A percentile compares a stretch with the other conserved stretches of the same genome.
Evolutionary conservation across 2,329 filamentous ascomycete genomes (phyloP).

Genomic region (Orbilia oligospora): DNA sequence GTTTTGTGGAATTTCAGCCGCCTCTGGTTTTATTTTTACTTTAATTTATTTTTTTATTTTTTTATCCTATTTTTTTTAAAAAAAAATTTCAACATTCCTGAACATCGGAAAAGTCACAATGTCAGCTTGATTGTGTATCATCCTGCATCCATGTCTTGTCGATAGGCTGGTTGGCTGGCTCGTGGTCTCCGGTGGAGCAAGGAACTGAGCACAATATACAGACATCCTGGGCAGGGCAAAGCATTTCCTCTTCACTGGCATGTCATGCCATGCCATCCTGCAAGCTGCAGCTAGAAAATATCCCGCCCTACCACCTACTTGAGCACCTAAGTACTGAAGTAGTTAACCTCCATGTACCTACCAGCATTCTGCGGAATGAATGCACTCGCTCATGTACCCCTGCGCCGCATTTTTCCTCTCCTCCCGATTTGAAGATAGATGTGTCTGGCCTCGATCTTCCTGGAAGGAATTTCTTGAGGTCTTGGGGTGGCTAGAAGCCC

Average conservation of each 20-base stretch:
- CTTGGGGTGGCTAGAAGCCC: slow-evolving; percentile 24
- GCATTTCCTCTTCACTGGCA: slow-evolving; percentile 3
- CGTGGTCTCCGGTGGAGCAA: slow-evolving; percentile 29
- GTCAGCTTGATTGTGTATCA: slow-evolving; percentile 18
- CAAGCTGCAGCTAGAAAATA: slow-evolving; percentile 42
- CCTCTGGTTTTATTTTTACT: background rate
- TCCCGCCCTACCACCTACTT: background rate
- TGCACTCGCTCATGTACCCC: slow-evolving; percentile 41
- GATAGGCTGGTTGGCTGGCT: slow-evolving; percentile 20
- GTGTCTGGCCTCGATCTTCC: slow-evolving; percentile 30
- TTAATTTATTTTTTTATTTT: no score
- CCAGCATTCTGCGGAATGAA: slow-evolving; percentile 44
- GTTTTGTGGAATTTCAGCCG: background rate
- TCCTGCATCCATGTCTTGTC: slow-evolving; percentile 16
- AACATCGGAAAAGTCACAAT: slow-evolving; percentile 23
- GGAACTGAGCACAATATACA: slow-evolving; percentile 17
- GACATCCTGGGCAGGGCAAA: slow-evolving; percentile 4
- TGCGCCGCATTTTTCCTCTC: slow-evolving; percentile 46
- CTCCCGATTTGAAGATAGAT: slow-evolving; percentile 33
- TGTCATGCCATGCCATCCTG: slow-evolving; percentile 36
- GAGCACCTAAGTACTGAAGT: no score
- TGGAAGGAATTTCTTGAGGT: background rate
- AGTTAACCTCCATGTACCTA: background rate
- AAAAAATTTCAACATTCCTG: background rate
- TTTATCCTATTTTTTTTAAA: background rate